Base-by-base conservation (phyloP, 495 filamentous ascomycete species). In the Tuber indicum region DNA sequence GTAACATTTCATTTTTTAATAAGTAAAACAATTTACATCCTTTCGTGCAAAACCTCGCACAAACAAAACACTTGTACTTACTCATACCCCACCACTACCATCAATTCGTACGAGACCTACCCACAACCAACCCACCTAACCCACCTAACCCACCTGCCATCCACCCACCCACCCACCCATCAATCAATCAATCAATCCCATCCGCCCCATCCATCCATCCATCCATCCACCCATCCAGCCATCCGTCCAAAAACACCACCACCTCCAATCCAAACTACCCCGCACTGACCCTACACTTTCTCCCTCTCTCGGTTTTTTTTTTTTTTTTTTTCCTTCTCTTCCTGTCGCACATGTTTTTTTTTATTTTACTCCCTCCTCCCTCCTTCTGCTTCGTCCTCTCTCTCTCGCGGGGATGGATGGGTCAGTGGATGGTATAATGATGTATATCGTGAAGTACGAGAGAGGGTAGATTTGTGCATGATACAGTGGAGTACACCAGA, bases 281-380 rank as follows among this genome's bases (percentile, higher is more conserved):
- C 78, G 78, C 78, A 80, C 78, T 79, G 78, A 75, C 70, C 78
- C 74, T 10, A n/a, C 23, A 23, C 8, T 10, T n/a, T 58, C 5
- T 79, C 23, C n/a, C 23, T 5, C 23, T n/a, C 3, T 7, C 19
- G n/a, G n/a, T 1, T 0, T 23, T 0, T 23, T 49, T 23, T 52
- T 47, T 21, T 10, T n/a, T 58, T 0, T 79, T 6, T n/a, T 6
- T 5, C 23, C 10, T 3, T 76, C 74, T 71, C 44, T 76, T 72
- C 77, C 79, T 80, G 76, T 80, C 78, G 77, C 78, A 80, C 78
- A 80, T 80, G 78, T 76, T 71, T 75, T 83, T 47, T 86, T 87
- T 79, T 73, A 46, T 75, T 82, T 47, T 86, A 87, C 77, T 81
- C 85, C 36, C 85, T 85, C 71, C 86, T 84, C 41, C 84, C 86